These are phyloP conservation scores for Septoria petroselini DNA, from an alignment of 2,329 filamentous ascomycete genomes.

Conservation along the genomic window DNA sequence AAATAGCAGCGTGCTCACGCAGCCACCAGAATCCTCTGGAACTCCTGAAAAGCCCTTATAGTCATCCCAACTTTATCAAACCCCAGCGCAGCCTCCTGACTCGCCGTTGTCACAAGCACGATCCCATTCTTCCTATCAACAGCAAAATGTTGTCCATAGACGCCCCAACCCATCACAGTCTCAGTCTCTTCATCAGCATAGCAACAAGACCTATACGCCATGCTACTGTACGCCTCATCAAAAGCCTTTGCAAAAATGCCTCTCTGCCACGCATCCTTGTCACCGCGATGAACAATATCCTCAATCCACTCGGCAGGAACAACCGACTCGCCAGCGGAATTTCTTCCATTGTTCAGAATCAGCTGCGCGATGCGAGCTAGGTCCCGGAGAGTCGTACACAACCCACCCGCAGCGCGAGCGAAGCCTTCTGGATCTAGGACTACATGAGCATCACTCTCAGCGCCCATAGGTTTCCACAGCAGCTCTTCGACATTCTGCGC, in stretches of 20 bases:
- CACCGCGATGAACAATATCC: slow-evolving; percentile 22
- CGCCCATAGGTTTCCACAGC: slow-evolving; percentile 30
- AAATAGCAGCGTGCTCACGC: neutral
- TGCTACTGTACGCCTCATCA: neutral
- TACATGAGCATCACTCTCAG: slow-evolving; percentile 26
- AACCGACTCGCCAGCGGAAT: slow-evolving; percentile 9
- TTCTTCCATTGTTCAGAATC: slow-evolving; percentile 16
- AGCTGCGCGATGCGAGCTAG: slow-evolving; percentile 26
- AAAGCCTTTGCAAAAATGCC: slow-evolving; percentile 9
- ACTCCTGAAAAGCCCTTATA: slow-evolving; percentile 17
- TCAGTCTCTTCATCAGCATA: slow-evolving; percentile 15
- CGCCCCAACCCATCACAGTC: slow-evolving; percentile 22
- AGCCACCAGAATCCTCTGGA: slow-evolving; percentile 8
- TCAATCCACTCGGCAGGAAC: slow-evolving; percentile 26
- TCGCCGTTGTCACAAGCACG: slow-evolving; percentile 27
- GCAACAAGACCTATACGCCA: slow-evolving; percentile 25
- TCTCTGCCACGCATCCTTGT: slow-evolving; percentile 10
- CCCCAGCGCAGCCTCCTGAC: slow-evolving; percentile 15
- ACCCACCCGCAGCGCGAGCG: slow-evolving; percentile 26
- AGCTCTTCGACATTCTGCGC: slow-evolving; percentile 22
- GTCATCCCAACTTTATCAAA: slow-evolving; percentile 16
- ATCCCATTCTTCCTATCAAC: slow-evolving; percentile 27
- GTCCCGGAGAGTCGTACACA: slow-evolving; percentile 27
- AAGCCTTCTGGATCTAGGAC: slow-evolving; percentile 24
- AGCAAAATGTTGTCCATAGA: slow-evolving; percentile 27